Evolutionary conservation across 768 basidiomycete species (phyloP).

Genomic region (Gyrodon lividus): DNA sequence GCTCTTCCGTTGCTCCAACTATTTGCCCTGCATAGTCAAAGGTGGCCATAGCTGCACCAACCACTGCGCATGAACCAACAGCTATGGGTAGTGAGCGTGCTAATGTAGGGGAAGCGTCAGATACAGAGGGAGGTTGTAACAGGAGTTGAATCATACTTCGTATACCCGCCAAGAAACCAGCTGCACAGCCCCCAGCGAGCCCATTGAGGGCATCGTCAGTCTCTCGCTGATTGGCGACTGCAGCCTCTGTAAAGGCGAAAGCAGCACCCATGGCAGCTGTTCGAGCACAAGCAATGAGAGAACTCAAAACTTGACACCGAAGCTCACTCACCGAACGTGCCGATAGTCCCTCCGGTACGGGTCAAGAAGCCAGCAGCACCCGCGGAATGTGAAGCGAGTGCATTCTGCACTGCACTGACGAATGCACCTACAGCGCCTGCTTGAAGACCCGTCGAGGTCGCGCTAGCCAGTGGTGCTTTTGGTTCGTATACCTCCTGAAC

Average conservation of each 20-base stretch:
- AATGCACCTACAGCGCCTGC: conserved; percentile 64
- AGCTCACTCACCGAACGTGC: conserved; percentile 74
- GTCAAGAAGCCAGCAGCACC: conserved; percentile 88
- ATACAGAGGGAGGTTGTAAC: conserved; percentile 1
- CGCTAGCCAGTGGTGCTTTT: conserved; percentile 55
- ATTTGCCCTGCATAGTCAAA: conserved; percentile 78
- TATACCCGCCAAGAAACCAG: conserved; percentile 87
- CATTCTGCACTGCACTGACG: conserved; percentile 77
- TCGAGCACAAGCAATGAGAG: conserved; percentile 8
- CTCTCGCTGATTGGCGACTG: conserved; percentile 77
- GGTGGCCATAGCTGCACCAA: conserved; percentile 78
- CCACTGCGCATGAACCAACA: conserved; percentile 70
- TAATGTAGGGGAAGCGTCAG: conserved; percentile 32
- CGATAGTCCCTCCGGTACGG: conserved; percentile 85
- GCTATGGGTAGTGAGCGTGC: conserved; percentile 85
- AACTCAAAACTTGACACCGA: background rate
- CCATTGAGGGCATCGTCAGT: conserved; percentile 81
- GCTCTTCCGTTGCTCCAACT: conserved; percentile 43
- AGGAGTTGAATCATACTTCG: conserved; percentile 50
- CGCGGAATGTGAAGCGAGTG: conserved; percentile 67
- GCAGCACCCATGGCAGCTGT: conserved; percentile 87
- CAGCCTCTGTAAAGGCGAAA: conserved; percentile 79
- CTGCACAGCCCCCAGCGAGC: conserved; percentile 86
- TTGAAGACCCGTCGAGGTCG: conserved; percentile 60
- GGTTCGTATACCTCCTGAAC: conserved; percentile 39